Percentiles rank a stretch among this genome's conserved stretches.
Evolutionary conservation across 1,284 basidiomycete genomes (phyloP).

Genomic region (Boletus smithii): DNA sequence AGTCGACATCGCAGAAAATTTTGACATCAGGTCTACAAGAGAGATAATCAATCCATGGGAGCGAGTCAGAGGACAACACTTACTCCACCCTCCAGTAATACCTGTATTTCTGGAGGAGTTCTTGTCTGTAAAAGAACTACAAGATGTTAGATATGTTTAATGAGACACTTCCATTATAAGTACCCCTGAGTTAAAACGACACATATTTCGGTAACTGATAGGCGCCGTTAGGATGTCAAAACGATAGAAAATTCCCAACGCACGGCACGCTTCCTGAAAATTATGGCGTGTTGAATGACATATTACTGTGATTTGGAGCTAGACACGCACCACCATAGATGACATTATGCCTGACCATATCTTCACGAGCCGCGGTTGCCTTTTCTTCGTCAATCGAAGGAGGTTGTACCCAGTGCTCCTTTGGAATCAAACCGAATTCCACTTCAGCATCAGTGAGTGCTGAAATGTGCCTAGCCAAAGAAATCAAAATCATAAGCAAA

Average conservation of each 20-base stretch:
- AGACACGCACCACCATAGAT: slow-evolving; percentile 75
- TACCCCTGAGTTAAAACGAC: slow-evolving; percentile 91
- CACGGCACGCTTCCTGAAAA: slow-evolving; percentile 61
- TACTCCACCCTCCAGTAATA: slow-evolving; percentile 91
- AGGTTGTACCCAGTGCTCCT: slow-evolving; percentile 84
- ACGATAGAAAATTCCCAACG: slow-evolving; percentile 24
- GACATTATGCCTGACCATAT: slow-evolving; percentile 78
- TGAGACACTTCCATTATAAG: slow-evolving; percentile 25
- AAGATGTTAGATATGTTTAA: slow-evolving; percentile 4
- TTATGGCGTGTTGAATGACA: not conserved
- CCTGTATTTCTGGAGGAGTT: slow-evolving; percentile 74
- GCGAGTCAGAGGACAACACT: slow-evolving; percentile 17
- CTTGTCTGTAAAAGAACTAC: slow-evolving; percentile 85
- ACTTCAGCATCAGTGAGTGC: slow-evolving; percentile 65
- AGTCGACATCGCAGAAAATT: slow-evolving; percentile 84
- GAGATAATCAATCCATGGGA: not conserved
- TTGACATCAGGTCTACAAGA: slow-evolving; percentile 70
- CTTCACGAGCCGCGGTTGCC: slow-evolving; percentile 67
- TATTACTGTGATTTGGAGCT: not conserved
- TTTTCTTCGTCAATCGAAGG: slow-evolving; percentile 77
- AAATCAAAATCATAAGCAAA: slow-evolving; percentile 6
- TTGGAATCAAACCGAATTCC: slow-evolving; percentile 80
- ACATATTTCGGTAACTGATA: slow-evolving; percentile 82
- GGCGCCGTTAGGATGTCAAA: slow-evolving; percentile 7
- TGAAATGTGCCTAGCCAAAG: slow-evolving; percentile 53